These are phyloP conservation scores for Phialocephala subalpina DNA, from an alignment of 2,329 filamentous ascomycete species.

Conservation along the genomic window DNA sequence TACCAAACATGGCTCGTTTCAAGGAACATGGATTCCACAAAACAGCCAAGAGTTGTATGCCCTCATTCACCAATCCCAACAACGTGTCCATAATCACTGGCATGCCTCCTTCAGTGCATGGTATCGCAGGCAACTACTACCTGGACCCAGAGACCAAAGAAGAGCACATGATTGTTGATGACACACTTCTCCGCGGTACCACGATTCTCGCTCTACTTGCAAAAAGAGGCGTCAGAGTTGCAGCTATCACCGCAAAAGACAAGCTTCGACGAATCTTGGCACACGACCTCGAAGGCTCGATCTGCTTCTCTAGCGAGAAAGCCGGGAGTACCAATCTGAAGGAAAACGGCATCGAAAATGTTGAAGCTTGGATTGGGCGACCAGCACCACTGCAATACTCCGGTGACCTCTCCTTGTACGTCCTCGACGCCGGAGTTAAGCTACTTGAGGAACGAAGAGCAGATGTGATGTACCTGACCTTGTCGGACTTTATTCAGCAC, in stretches of 20 bases:
- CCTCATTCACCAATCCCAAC: not conserved
- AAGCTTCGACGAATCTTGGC: slow-evolving; percentile 52
- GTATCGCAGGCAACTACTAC: slow-evolving; percentile 54
- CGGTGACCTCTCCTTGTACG: slow-evolving; percentile 52
- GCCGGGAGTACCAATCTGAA: slow-evolving; percentile 43
- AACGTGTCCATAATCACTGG: slow-evolving; percentile 37
- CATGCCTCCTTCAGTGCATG: slow-evolving; percentile 48
- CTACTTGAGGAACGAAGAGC: slow-evolving; percentile 48
- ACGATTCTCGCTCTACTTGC: slow-evolving; percentile 52
- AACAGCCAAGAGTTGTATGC: not conserved
- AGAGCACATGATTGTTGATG: slow-evolving; percentile 52
- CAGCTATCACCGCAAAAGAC: slow-evolving; percentile 54
- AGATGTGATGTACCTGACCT: slow-evolving; percentile 52
- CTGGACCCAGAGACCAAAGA: slow-evolving; percentile 49
- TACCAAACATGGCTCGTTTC: not conserved
- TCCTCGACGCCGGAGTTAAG: slow-evolving; percentile 53
- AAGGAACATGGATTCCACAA: not conserved
- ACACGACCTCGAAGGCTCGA: slow-evolving; percentile 46
- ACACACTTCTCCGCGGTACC: slow-evolving; percentile 49
- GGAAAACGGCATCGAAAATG: slow-evolving; percentile 47
- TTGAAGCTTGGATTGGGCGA: slow-evolving; percentile 49
- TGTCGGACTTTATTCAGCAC: slow-evolving; percentile 55
- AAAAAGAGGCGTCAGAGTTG: slow-evolving; percentile 49
- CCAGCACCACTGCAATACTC: slow-evolving; percentile 51
- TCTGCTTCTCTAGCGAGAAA: slow-evolving; percentile 50